These are phyloP conservation scores for Saprolegnia diclina DNA, from an alignment of 352 stramenopile genomes.

Conservation along the genomic window DNA sequence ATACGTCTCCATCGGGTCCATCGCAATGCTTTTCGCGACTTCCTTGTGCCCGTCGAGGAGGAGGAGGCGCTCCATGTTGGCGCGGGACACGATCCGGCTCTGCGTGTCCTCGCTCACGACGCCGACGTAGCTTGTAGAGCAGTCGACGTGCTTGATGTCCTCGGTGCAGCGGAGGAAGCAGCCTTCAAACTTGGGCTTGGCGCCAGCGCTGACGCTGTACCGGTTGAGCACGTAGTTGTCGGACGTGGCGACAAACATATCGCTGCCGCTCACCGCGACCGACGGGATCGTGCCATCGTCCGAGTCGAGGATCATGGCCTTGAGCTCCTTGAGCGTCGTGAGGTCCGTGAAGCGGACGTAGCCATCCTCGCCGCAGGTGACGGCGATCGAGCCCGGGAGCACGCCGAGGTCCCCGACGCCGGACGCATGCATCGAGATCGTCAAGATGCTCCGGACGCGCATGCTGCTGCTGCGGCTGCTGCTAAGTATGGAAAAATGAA, in stretches of 20 bases:
- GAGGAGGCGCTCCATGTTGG: conserved; percentile 54
- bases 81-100: conserved; percentile 58
- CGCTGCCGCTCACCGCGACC: conserved; percentile 54
- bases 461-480: not conserved
- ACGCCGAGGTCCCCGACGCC: conserved; percentile 8
- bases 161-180: conserved; percentile 53
- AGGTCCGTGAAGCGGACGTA: conserved; percentile 73
- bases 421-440: conserved; percentile 17
- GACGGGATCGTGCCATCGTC: conserved; percentile 53
- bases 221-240: conserved; percentile 66
- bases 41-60: conserved; percentile 54
- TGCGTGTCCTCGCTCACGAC: conserved; percentile 68
- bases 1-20: conserved; percentile 59
- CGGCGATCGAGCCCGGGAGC: conserved; percentile 39
- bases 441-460: conserved; percentile 1
- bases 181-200: conserved; percentile 26
- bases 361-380: conserved; percentile 74
- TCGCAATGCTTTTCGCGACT: conserved; percentile 61
- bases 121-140: conserved; percentile 52
- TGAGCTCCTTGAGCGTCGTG: conserved; percentile 35
- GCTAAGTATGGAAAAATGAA: conserved; percentile 10
- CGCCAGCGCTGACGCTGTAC: conserved; percentile 32
- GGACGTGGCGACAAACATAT: conserved; percentile 59
- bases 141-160: conserved; percentile 62
- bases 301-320: conserved; percentile 35